phyloP scores from a whole-genome alignment of 495 filamentous ascomycete genomes.

The Lineolata rhizophorae region DNA sequence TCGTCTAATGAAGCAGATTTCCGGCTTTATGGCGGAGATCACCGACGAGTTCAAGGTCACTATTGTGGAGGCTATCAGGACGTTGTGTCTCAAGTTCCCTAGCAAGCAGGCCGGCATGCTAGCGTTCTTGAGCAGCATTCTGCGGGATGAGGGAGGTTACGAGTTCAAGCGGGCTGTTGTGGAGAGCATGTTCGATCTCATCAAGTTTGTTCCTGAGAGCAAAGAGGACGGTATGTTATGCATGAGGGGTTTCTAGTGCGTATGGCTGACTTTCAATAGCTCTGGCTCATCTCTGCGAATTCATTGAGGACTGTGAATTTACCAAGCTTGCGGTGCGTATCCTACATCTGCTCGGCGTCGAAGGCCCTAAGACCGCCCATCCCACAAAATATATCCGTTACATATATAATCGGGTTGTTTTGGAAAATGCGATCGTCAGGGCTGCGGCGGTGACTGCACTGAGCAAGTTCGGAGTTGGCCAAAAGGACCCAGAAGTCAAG shows the following conservation, averaged over 20 bases:
- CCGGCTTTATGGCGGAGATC: conserved; percentile 15
- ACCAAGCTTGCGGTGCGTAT: conserved; percentile 94
- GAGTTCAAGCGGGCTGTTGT: conserved; percentile 96
- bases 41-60: conserved; percentile 95
- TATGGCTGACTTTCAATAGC: conserved; percentile 23
- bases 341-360: conserved; percentile 75
- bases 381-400: conserved; percentile 98
- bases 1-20: conserved; percentile 85
- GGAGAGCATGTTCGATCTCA: conserved; percentile 98
- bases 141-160: conserved; percentile 92
- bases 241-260: not conserved
- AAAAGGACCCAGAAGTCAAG: conserved; percentile 93
- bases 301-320: conserved; percentile 99
- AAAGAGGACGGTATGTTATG: conserved; percentile 61
- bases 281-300: conserved; percentile 89
- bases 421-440: conserved; percentile 91
- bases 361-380: conserved; percentile 87
- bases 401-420: conserved; percentile 95
- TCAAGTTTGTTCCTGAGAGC: conserved; percentile 95
- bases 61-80: conserved; percentile 93
- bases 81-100: conserved; percentile 90
- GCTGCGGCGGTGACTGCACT: conserved; percentile 89
- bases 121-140: conserved; percentile 78
- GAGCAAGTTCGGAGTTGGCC: conserved; percentile 92
- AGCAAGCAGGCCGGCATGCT: conserved; percentile 98